These are phyloP conservation scores for Hydrangea macrophylla DNA, from an alignment of 148 eudicot species.

Conservation along the genomic window DNA sequence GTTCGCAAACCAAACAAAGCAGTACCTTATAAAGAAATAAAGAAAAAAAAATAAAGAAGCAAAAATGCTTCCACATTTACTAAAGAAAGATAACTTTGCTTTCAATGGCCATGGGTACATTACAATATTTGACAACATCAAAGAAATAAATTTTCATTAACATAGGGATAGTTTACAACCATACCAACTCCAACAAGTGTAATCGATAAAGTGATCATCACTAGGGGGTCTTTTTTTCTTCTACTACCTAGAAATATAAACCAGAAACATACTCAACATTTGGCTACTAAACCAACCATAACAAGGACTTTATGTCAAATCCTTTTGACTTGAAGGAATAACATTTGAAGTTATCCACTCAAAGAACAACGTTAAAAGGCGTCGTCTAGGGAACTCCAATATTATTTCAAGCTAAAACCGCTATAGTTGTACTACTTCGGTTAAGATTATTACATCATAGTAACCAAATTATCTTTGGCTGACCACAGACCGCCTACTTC, in stretches of 20 bases:
- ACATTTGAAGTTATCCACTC: constrained; percentile 11
- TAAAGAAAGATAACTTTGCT: neutral
- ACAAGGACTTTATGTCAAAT: neutral
- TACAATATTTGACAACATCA: neutral
- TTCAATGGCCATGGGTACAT: neutral
- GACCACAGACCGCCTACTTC: constrained; percentile 21
- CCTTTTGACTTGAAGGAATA: neutral
- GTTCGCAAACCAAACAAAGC: too few species aligned
- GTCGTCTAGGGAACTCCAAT: constrained; percentile 35
- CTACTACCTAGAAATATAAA: neutral
- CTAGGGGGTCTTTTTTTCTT: neutral
- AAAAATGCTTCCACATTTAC: neutral
- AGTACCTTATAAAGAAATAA: neutral
- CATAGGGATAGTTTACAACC: neutral
- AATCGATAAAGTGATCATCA: constrained; percentile 24
- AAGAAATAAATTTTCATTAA: constrained; percentile 5
- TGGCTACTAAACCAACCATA: constrained; percentile 7
- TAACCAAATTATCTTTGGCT: constrained; percentile 17
- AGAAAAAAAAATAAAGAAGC: constrained; percentile 11
- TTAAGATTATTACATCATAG: constrained; percentile 7
- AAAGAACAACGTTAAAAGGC: constrained; percentile 59
- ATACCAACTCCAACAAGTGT: constrained; percentile 24
- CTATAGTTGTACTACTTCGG: neutral
- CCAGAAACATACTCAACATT: neutral
- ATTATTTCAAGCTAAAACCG: constrained; percentile 17